Percentiles rank a stretch among this genome's conserved stretches.
phyloP scores from a whole-genome alignment of 768 basidiomycete species.

The Tephrocybe sp. region DNA sequence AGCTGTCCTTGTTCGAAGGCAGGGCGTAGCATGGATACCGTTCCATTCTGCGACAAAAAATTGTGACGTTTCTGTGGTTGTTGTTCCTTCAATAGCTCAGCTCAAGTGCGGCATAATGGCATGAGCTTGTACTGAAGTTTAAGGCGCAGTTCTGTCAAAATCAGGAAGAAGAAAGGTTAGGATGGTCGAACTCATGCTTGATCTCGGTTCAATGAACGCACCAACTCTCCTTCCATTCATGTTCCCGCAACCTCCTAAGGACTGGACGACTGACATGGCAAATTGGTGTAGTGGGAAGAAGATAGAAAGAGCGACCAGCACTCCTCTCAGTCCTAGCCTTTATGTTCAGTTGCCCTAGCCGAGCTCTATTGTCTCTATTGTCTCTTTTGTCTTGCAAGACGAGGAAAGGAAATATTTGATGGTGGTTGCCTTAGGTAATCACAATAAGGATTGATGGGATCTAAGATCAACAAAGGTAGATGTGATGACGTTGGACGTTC shows the following conservation, averaged over 20 bases:
- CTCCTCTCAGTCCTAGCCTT: conserved; percentile 11
- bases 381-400: conserved; percentile 29
- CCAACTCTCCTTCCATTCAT: neutral
- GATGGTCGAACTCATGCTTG: neutral
- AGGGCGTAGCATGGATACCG: neutral
- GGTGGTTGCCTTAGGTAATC: conserved; percentile 22
- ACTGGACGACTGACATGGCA: neutral
- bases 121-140: neutral
- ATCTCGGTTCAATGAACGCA: neutral
- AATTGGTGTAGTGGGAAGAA: conserved; percentile 2
- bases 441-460: conserved; percentile 27
- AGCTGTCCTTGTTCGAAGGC: neutral
- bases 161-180: neutral
- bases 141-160: neutral
- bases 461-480: conserved; percentile 1
- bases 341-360: conserved; percentile 21
- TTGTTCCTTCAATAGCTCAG: conserved; percentile 6
- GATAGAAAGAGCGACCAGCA: conserved; percentile 12
- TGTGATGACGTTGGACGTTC: neutral
- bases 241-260: neutral
- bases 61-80: neutral
- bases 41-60: neutral
- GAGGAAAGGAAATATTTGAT: neutral
- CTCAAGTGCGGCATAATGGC: neutral
- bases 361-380: conserved; percentile 24